Conservation (phyloP, 2,329 filamentous ascomycete species). For the Ophiocordyceps robertsii region DNA sequence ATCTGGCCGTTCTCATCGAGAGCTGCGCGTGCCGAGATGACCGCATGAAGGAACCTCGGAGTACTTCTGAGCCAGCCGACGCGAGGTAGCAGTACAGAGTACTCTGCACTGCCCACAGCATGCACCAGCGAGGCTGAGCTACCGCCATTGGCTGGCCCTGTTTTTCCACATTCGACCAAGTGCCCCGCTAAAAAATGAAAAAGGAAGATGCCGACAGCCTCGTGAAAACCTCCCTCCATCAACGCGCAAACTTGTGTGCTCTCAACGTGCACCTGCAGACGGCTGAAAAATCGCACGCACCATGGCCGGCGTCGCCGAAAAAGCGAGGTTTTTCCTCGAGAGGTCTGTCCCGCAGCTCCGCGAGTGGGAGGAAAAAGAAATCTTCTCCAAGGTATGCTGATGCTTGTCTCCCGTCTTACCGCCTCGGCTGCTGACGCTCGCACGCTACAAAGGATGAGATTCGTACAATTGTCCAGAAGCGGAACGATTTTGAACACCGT, state of each 20-base stretch:
- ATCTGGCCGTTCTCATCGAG: too few relatives aligned
- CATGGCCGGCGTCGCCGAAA: slow-evolving; percentile 82
- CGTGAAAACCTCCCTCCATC: background rate
- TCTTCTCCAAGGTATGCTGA: slow-evolving; percentile 60
- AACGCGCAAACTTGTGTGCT: too few relatives aligned
- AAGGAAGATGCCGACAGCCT: background rate
- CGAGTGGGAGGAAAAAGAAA: slow-evolving; percentile 81
- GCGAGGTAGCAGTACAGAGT: too few relatives aligned
- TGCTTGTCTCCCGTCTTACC: background rate
- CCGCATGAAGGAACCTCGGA: too few relatives aligned
- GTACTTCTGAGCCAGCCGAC: too few relatives aligned
- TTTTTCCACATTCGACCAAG: background rate
- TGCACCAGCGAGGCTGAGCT: too few relatives aligned
- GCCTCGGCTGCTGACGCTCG: background rate
- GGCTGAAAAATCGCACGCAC: background rate
- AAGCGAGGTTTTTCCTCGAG: slow-evolving; percentile 90
- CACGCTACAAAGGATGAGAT: slow-evolving; percentile 68
- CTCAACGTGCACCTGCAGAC: too few relatives aligned
- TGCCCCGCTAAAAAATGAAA: background rate
- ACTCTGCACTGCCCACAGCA: too few relatives aligned
- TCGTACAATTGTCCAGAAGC: slow-evolving; percentile 71
- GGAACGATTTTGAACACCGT: slow-evolving; percentile 86
- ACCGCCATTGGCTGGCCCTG: too few relatives aligned
- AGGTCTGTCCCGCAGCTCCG: slow-evolving; percentile 83
- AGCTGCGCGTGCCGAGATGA: too few relatives aligned